Conservation (phyloP, 202 grass and related monocot genomes). For the Carex sylvatica region DNA sequence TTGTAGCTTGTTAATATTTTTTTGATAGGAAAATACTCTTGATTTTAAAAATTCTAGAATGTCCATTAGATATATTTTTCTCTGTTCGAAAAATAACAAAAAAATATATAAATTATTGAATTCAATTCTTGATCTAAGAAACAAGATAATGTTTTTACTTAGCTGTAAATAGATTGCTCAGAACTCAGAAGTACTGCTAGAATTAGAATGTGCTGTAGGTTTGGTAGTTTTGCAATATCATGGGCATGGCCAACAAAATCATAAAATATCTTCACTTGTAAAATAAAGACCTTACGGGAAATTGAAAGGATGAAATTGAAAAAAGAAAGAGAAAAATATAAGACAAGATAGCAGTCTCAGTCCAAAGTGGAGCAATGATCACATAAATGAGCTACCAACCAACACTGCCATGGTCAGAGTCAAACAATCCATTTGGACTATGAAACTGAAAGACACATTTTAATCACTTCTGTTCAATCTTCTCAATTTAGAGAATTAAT, state of each 20-base stretch:
- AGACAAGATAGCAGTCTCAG: slow-evolving; percentile 19
- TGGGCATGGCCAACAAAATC: not conserved
- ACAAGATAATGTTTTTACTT: not conserved
- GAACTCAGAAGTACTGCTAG: not conserved
- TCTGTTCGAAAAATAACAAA: not conserved
- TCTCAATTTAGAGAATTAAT: not conserved
- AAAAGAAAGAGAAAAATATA: not conserved
- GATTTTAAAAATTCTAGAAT: not conserved
- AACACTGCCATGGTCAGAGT: slow-evolving; percentile 25
- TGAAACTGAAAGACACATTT: not conserved
- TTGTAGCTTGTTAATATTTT: not conserved
- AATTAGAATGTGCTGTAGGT: not conserved
- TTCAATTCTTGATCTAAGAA: not conserved
- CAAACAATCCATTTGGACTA: slow-evolving; percentile 25
- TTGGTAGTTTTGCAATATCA: not conserved
- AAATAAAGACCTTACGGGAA: not conserved
- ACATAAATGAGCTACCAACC: slow-evolving; percentile 29
- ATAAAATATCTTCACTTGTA: not conserved
- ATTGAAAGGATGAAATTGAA: not conserved
- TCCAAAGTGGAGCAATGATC: slow-evolving; percentile 20
- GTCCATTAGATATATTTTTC: not conserved
- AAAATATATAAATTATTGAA: not conserved
- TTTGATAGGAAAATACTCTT: not conserved
- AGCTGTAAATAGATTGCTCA: not conserved
- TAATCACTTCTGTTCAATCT: not conserved